These are phyloP conservation scores for Mrakia blollopis DNA, from an alignment of 768 basidiomycete species.

Conservation along the genomic window DNA sequence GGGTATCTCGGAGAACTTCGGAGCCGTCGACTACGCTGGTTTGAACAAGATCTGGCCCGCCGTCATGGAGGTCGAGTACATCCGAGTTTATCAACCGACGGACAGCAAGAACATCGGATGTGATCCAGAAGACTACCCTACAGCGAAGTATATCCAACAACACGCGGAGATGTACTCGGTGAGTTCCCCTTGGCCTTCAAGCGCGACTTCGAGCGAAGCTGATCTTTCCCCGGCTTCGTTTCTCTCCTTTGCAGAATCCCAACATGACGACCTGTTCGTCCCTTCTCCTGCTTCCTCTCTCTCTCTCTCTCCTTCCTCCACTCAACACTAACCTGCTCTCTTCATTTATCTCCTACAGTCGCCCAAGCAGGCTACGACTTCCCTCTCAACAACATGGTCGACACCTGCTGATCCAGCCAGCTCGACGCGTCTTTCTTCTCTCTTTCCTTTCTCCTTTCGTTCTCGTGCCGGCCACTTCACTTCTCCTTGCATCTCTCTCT, in stretches of 20 bases:
- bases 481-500: conserved; percentile 1
- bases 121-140: conserved; percentile 72
- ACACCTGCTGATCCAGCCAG: background rate
- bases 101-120: conserved; percentile 59
- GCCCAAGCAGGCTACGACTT: conserved; percentile 7
- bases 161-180: conserved; percentile 74
- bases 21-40: conserved; percentile 53
- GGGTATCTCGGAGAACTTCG: conserved; percentile 79
- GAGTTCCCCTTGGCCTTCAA: conserved; percentile 57
- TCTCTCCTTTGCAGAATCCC: background rate
- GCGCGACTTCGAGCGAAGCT: background rate
- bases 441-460: background rate
- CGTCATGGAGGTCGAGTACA: conserved; percentile 26
- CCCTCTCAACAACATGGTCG: conserved; percentile 10
- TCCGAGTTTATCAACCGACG: conserved; percentile 10
- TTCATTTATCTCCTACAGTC: background rate
- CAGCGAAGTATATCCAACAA: conserved; percentile 66
- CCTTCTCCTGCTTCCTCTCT: background rate
- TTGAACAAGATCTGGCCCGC: conserved; percentile 24
- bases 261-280: conserved; percentile 18
- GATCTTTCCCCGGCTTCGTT: background rate
- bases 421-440: background rate
- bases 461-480: background rate
- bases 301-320: too few species aligned
- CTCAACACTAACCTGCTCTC: background rate